Evolutionary conservation across 1,284 basidiomycete species (phyloP).

Genomic region (Leccinum cinnamomeum): DNA sequence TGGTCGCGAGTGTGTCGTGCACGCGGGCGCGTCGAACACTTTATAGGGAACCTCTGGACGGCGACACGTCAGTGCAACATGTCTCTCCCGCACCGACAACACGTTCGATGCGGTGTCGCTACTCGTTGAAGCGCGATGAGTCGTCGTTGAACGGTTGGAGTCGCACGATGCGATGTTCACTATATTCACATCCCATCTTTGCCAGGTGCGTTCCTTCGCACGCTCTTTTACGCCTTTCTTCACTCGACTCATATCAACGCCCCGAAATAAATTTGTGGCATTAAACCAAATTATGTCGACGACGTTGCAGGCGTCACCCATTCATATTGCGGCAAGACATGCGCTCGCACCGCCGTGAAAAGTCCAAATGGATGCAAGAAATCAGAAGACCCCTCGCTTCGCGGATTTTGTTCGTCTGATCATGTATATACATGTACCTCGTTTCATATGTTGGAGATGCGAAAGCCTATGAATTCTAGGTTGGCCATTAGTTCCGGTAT

Average conservation of each 20-base stretch:
- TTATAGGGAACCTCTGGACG: conserved; percentile 20
- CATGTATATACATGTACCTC: conserved; percentile 49
- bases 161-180: conserved; percentile 6
- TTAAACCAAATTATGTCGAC: conserved; percentile 55
- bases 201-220: conserved; percentile 27
- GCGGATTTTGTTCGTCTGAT: conserved; percentile 54
- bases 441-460: conserved; percentile 8
- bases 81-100: conserved; percentile 15
- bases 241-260: conserved; percentile 5
- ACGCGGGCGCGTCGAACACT: conserved; percentile 7
- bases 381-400: conserved; percentile 46
- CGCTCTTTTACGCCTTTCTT: conserved; percentile 15
- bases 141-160: conserved; percentile 11
- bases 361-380: conserved; percentile 44
- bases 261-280: conserved; percentile 49
- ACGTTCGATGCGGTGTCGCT: conserved; percentile 23
- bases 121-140: conserved; percentile 20
- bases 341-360: conserved; percentile 44
- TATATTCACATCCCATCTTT: conserved; percentile 22
- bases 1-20: background rate
- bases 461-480: conserved; percentile 35
- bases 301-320: conserved; percentile 52
- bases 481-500: conserved; percentile 49
- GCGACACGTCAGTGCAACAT: conserved; percentile 21
- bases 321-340: conserved; percentile 60